Base-by-base conservation (phyloP, 805 yeast species). In the Spencermartinsiella europaea region DNA sequence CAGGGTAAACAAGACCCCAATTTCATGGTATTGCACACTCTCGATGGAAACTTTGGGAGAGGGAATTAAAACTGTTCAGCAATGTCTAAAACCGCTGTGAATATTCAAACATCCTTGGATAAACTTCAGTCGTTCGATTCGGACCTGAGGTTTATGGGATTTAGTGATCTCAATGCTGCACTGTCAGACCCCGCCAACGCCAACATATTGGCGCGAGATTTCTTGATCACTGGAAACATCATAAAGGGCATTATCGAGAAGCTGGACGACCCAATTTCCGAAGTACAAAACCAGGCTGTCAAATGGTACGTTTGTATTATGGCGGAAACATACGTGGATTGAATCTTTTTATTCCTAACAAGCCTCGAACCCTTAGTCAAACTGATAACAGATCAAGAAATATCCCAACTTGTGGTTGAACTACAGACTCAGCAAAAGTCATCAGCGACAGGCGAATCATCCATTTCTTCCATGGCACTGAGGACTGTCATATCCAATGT, bases 131-230 rank as follows among this genome's bases (percentile, higher is more conserved):
- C 52, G 21, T 50, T 61, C 35, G 95, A 87, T 56, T 84, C 93
- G 2, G 95, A 87, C 60, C 68, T 84, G 54, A 70, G 95, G 61
- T 87, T 80, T 66, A 87, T 87, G 95, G 95, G 90, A 1, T 68
- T 87, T 46, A 83, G 77, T 55, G 95, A 87, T 58, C 71, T 85
- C 56, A 77, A 75, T 55, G 75, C 75, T 3, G 48, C 53, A 3
- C 55, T 64, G 21, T 25, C 60, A 3, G 52, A 56, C 42, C 56
- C 52, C 28, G 34, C 42, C 14, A 40, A 40, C 22, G 28, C 57
- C 57, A 61, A 50, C 55, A 55, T 46, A 64, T 51, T 46, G 48
- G 49, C 48, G 56, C 60, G 48, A 63, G 69, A 49, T 65, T 55
- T 48, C 12, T 37, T 34, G 12, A 21, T 54, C 38, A 47, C 50